These are phyloP conservation scores for Cordyceps tenuipes DNA, from an alignment of 2,329 filamentous ascomycete genomes.

Conservation along the genomic window DNA sequence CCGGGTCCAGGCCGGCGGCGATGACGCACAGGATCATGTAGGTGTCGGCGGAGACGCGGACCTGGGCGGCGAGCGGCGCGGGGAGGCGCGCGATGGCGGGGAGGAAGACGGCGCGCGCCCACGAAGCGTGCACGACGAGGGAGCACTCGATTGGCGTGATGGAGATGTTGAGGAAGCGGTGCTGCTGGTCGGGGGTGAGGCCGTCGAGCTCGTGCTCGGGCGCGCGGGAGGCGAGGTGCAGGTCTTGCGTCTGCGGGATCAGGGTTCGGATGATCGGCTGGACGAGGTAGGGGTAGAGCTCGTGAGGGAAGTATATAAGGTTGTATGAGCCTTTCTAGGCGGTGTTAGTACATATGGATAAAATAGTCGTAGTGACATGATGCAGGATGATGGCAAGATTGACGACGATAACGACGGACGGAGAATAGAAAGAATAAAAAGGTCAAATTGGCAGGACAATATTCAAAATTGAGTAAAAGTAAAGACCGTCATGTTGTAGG, in stretches of 20 bases:
- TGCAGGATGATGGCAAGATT: not conserved
- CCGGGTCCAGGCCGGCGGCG: constrained; percentile 82
- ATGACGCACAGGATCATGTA: constrained; percentile 87
- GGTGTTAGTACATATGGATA: not conserved
- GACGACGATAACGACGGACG: not conserved
- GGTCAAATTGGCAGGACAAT: not conserved
- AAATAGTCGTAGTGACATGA: not conserved
- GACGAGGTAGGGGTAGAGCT: constrained; percentile 68
- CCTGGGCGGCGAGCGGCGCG: constrained; percentile 37
- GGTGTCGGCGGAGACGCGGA: constrained; percentile 72
- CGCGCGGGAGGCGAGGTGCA: constrained; percentile 27
- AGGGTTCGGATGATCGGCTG: constrained; percentile 83
- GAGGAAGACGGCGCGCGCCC: constrained; percentile 66
- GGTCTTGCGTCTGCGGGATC: constrained; percentile 51
- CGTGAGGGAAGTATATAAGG: constrained; percentile 81
- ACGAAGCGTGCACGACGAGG: constrained; percentile 72
- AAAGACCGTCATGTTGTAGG: not conserved
- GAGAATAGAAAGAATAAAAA: too few relatives aligned
- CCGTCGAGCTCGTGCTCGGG: constrained; percentile 35
- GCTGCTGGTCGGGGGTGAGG: constrained; percentile 44
- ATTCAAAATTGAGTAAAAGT: not conserved
- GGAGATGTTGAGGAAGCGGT: constrained; percentile 87
- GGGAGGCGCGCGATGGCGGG: constrained; percentile 60
- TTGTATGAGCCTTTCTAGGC: constrained; percentile 74
- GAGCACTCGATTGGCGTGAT: constrained; percentile 90